Conservation (phyloP, 176 grass and related monocot genomes). For the Alopecurus myosuroides region DNA sequence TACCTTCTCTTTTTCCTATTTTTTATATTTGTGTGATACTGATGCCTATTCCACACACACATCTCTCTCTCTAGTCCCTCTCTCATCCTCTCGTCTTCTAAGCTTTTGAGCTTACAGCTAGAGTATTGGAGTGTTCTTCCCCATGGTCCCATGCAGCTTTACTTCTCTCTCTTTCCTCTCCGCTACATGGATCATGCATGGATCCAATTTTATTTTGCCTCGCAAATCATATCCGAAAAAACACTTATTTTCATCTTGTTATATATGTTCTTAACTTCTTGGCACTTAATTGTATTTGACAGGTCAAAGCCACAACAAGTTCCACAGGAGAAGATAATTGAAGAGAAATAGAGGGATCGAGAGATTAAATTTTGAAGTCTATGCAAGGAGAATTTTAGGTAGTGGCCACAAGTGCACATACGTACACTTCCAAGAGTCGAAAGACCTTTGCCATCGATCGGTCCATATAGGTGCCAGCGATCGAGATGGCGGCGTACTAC, state of each 20-base stretch:
- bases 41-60: constrained; percentile 56
- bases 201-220: constrained; percentile 18
- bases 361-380: neutral
- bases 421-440: neutral
- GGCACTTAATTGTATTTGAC: neutral
- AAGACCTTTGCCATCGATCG: neutral
- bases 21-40: constrained; percentile 40
- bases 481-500: constrained; percentile 83
- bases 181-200: constrained; percentile 24
- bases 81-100: constrained; percentile 30
- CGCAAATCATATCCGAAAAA: neutral
- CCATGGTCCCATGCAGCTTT: neutral
- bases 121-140: constrained; percentile 28
- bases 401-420: neutral
- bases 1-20: constrained; percentile 39
- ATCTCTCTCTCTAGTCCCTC: constrained; percentile 38
- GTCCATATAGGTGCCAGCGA: neutral
- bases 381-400: neutral
- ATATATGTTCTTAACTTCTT: neutral
- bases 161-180: neutral
- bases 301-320: constrained; percentile 20
- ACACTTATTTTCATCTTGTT: neutral
- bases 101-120: constrained; percentile 24
- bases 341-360: neutral
- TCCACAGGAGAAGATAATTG: neutral